Evolutionary conservation across 2,329 filamentous ascomycete species (phyloP).

Genomic region (Blastomyces gilchristii): DNA sequence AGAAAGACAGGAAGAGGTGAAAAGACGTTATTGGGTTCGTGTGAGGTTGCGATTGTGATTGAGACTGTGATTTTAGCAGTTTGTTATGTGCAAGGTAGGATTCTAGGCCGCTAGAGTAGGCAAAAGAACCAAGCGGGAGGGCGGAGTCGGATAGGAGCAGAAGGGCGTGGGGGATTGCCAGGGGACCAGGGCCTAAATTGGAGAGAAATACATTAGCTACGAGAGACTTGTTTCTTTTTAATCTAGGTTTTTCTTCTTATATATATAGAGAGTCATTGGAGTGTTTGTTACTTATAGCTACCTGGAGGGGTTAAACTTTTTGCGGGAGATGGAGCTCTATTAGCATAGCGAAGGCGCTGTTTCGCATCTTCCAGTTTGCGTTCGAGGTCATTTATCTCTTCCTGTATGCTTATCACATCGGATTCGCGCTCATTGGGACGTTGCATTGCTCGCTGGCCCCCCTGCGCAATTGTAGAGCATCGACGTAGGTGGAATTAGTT

Average conservation of each 20-base stretch:
- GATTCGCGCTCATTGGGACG: slow-evolving; percentile 18
- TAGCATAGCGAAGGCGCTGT: slow-evolving; percentile 27
- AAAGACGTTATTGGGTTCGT: slow-evolving; percentile 36
- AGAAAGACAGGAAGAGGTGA: slow-evolving; percentile 47
- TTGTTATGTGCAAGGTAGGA: slow-evolving; percentile 51
- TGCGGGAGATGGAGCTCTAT: slow-evolving; percentile 12
- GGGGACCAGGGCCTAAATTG: slow-evolving; percentile 15
- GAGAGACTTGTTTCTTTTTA: neutral
- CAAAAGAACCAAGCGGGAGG: slow-evolving; percentile 54
- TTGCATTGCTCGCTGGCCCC: neutral
- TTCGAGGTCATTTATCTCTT: slow-evolving; percentile 40
- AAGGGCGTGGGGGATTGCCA: slow-evolving; percentile 40
- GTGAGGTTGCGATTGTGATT: slow-evolving; percentile 16
- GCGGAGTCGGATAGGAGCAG: slow-evolving; percentile 55
- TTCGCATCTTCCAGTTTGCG: slow-evolving; percentile 38
- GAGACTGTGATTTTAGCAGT: slow-evolving; percentile 19
- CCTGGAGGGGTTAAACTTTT: neutral
- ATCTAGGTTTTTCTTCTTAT: neutral
- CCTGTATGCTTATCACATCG: slow-evolving; percentile 20
- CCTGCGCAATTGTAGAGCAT: neutral
- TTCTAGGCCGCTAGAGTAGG: slow-evolving; percentile 54
- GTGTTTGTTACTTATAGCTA: neutral
- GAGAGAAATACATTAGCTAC: neutral
- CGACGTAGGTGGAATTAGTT: neutral
- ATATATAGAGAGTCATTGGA: neutral